Evolutionary conservation across 768 basidiomycete genomes (phyloP).

Genomic region (Pholiota microspora): DNA sequence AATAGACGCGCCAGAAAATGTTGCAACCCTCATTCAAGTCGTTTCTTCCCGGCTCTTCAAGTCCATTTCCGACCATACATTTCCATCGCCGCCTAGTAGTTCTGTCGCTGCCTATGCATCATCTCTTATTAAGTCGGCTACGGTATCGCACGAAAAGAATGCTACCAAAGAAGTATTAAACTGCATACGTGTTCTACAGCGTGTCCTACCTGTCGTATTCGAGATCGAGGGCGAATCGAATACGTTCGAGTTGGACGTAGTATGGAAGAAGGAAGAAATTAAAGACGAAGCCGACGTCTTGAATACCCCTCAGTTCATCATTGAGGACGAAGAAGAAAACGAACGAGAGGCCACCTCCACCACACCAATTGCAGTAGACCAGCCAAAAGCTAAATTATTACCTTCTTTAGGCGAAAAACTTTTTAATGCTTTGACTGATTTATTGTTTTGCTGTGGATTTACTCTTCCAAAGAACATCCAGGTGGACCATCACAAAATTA

Average conservation of each 20-base stretch:
- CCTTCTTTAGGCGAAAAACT: constrained; percentile 84
- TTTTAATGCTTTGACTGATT: constrained; percentile 77
- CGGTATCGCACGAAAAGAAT: constrained; percentile 52
- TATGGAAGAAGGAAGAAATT: constrained; percentile 74
- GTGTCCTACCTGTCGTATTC: constrained; percentile 89
- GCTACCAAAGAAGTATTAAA: constrained; percentile 88
- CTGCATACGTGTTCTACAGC: constrained; percentile 85
- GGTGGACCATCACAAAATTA: constrained; percentile 78
- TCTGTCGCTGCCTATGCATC: constrained; percentile 67
- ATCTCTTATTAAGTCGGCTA: constrained; percentile 62
- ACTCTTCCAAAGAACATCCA: constrained; percentile 79
- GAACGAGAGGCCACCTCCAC: constrained; percentile 33
- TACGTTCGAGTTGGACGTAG: constrained; percentile 71
- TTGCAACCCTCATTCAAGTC: constrained; percentile 77
- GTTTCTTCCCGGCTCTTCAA: constrained; percentile 69
- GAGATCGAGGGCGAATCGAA: constrained; percentile 72
- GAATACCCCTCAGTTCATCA: constrained; percentile 71
- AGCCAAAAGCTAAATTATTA: constrained; percentile 36
- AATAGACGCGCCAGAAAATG: constrained; percentile 79
- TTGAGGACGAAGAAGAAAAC: constrained; percentile 77
- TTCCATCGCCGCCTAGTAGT: constrained; percentile 56
- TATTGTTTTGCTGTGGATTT: constrained; percentile 93
- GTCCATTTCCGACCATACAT: constrained; percentile 76
- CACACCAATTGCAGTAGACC: constrained; percentile 14
- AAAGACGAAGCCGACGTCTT: constrained; percentile 29